These are phyloP conservation scores for Onygenales sp. DNA, from an alignment of 2,329 filamentous ascomycete genomes.

Conservation along the genomic window DNA sequence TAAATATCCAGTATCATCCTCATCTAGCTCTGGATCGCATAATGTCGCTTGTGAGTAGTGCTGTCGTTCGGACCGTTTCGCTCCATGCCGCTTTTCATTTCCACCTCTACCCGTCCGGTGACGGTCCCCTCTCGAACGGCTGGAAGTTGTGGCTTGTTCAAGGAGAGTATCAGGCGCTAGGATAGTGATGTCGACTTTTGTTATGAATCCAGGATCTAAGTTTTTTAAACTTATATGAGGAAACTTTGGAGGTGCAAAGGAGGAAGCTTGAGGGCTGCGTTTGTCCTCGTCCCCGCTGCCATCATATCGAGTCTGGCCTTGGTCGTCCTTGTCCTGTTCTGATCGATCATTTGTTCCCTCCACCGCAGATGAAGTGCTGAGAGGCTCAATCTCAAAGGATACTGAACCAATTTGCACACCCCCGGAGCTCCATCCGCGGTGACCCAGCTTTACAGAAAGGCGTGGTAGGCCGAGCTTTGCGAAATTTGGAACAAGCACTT, in stretches of 20 bases:
- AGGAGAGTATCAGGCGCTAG: constrained; percentile 24
- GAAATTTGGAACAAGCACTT: constrained; percentile 48
- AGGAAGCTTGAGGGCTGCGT: not conserved
- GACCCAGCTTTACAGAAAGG: constrained; percentile 33
- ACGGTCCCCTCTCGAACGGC: not conserved
- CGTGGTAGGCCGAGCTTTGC: constrained; percentile 40
- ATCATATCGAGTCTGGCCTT: no score
- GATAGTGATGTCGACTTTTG: constrained; percentile 28
- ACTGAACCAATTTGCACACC: constrained; percentile 38
- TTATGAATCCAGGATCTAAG: constrained; percentile 22
- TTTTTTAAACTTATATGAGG: constrained; percentile 23
- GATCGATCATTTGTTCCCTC: not conserved
- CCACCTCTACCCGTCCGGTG: constrained; percentile 2
- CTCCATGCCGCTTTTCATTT: not conserved
- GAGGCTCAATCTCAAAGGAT: constrained; percentile 39
- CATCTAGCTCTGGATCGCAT: not conserved
- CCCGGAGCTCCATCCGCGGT: constrained; percentile 47
- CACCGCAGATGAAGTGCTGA: constrained; percentile 13
- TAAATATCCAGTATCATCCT: not conserved
- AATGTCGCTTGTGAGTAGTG: not conserved
- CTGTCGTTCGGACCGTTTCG: not conserved
- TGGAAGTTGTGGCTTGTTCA: not conserved
- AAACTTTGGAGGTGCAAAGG: constrained; percentile 14
- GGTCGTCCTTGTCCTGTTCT: constrained; percentile 3
- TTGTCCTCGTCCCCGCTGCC: not conserved